phyloP scores from a whole-genome alignment of 177 flowering plant species.

The Vitis hybrid region DNA sequence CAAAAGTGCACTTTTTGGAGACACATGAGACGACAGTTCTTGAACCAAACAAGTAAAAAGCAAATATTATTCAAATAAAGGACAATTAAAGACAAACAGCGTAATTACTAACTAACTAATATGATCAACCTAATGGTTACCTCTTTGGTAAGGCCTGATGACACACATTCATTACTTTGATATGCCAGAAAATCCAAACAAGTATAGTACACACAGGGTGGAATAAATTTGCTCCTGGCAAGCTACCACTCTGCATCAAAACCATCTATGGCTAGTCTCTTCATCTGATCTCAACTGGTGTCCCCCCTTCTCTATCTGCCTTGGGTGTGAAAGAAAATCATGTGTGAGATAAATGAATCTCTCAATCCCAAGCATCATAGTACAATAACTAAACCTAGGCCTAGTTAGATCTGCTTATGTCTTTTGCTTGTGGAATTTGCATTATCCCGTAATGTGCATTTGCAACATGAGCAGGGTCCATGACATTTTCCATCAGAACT shows the following conservation, averaged over 20 bases:
- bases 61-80: background rate
- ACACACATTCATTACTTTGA: slow-evolving; percentile 29
- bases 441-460: slow-evolving; percentile 83
- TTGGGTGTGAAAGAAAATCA: slow-evolving; percentile 41
- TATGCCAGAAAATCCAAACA: slow-evolving; percentile 14
- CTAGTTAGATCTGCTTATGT: slow-evolving; percentile 29
- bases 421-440: slow-evolving; percentile 30
- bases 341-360: slow-evolving; percentile 15
- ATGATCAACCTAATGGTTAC: slow-evolving; percentile 17
- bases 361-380: background rate
- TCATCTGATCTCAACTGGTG: slow-evolving; percentile 58
- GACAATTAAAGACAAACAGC: background rate
- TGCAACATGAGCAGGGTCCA: slow-evolving; percentile 64
- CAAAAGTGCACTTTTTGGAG: slow-evolving; percentile 32
- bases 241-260: slow-evolving; percentile 45
- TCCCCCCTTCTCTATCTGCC: slow-evolving; percentile 83
- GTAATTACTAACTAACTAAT: background rate
- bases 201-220: slow-evolving; percentile 67
- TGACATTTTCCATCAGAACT: slow-evolving; percentile 81
- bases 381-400: background rate
- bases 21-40: slow-evolving; percentile 36
- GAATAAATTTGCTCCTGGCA: slow-evolving; percentile 47
- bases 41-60: slow-evolving; percentile 17
- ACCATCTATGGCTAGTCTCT: slow-evolving; percentile 50
- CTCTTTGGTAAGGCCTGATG: slow-evolving; percentile 29